Base-by-base conservation (phyloP, 2,329 filamentous ascomycete genomes). In the Talaromyces atroroseus region DNA sequence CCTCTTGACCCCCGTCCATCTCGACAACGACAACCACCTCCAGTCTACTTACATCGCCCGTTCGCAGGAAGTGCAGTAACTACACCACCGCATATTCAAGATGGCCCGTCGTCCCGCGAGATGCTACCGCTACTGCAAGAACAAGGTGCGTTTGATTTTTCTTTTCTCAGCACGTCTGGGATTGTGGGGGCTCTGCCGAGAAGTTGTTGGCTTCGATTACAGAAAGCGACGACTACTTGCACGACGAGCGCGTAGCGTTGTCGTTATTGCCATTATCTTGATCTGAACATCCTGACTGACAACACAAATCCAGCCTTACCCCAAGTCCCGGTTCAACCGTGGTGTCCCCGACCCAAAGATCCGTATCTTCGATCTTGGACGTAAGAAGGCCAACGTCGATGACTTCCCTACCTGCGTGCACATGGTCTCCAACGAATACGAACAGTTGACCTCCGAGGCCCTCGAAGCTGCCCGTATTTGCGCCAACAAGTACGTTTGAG, bases 81-180 rank as follows among this genome's bases (percentile, higher is more conserved):
- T 66, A 38, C 32, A 36, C 10, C 68, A 73, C 77, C 73, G 78
- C 76, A 76, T 36, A 77, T 84, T 87, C 87, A 92, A 87, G 84
- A 99, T 99, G 94, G 94, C 94, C 76, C 91, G 94, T 81, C 91
- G 94, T 89, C 94, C 94, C 76, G 94, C 94, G 76, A 89, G 94
- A 84, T 99, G 94, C 84, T 99, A 96, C 87, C 88, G 94, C 77
- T 99, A 99, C 89, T 99, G 94, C 92, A 99, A 99, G 90, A 99
- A 97, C 88, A 96, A 96, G 91, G 91, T 95, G 77, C 81, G 88
- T 79, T 55, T 53, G 60, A 34, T 58, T 62, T 63, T 58, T 50
- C 52, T 57, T 51, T 56, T 47, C 21, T 20, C 8, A n/a, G n/a
- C n/a, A n/a, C n/a, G n/a, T n/a, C n/a, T n/a, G n/a, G n/a, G 38